Evolutionary conservation across 495 filamentous ascomycete genomes (phyloP).

Genomic region (Lepraria neglecta): DNA sequence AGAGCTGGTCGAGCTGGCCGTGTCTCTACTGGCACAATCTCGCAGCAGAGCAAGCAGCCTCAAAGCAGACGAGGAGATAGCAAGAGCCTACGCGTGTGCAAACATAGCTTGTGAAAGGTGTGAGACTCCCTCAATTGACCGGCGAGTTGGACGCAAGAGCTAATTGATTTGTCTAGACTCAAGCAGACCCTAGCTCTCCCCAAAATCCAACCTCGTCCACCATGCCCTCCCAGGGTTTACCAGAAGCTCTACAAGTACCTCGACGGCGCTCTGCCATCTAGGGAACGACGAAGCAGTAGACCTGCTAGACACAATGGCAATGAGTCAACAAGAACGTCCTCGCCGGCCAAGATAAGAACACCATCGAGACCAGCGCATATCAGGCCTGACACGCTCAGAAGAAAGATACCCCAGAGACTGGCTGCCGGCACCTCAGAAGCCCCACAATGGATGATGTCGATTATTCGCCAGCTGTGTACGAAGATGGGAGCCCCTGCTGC

Average conservation of each 20-base stretch:
- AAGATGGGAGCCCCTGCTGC: constrained; percentile 51
- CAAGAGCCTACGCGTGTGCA: constrained; percentile 79
- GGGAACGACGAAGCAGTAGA: constrained; percentile 33
- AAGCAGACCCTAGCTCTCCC: constrained; percentile 81
- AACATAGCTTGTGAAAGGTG: constrained; percentile 87
- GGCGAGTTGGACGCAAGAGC: neutral
- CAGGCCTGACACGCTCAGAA: constrained; percentile 21
- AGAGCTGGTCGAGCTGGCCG: constrained; percentile 68
- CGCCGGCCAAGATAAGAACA: constrained; percentile 31
- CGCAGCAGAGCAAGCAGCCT: constrained; percentile 69
- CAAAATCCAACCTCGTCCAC: constrained; percentile 69
- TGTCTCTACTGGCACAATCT: constrained; percentile 80
- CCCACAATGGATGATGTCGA: constrained; percentile 61
- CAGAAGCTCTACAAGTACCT: constrained; percentile 78
- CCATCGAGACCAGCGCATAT: constrained; percentile 41
- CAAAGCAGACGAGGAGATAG: constrained; percentile 84
- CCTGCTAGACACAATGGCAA: constrained; percentile 25
- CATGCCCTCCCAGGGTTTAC: constrained; percentile 76
- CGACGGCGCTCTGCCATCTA: constrained; percentile 57
- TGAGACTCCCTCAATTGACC: neutral
- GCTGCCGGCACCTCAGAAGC: constrained; percentile 33
- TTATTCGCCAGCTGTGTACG: constrained; percentile 60
- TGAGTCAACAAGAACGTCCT: constrained; percentile 33
- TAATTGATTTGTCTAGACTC: constrained; percentile 46
- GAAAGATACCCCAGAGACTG: constrained; percentile 22